Conservation (phyloP, 768 basidiomycete genomes). For the Suillus bovinus region DNA sequence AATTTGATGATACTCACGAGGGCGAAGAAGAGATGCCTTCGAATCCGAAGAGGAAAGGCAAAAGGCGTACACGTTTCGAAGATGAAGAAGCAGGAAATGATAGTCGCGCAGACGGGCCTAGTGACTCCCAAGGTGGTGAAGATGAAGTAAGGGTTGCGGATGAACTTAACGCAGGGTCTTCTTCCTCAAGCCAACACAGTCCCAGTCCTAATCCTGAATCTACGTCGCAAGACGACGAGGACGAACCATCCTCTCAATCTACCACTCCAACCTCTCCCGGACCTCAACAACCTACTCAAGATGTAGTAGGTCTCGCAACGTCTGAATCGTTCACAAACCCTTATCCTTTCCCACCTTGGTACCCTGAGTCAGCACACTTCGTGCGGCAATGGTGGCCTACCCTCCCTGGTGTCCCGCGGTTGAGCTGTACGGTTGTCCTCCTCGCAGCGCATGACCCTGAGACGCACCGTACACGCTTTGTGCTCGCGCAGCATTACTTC, state of each 20-base stretch:
- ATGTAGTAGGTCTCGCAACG: background rate
- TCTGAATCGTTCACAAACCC: constrained; percentile 46
- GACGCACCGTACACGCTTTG: constrained; percentile 60
- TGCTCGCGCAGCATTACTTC: constrained; percentile 77
- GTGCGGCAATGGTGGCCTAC: constrained; percentile 84
- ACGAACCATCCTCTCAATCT: background rate
- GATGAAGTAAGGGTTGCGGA: constrained; percentile 17
- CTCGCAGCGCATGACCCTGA: constrained; percentile 62
- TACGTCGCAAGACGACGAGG: background rate
- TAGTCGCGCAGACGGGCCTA: background rate
- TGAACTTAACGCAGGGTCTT: constrained; percentile 10
- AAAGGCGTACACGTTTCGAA: background rate
- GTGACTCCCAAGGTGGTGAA: background rate
- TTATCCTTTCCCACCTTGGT: constrained; percentile 68
- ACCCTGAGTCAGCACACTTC: constrained; percentile 73
- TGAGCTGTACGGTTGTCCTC: constrained; percentile 73
- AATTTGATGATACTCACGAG: background rate
- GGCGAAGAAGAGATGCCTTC: background rate
- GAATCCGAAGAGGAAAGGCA: background rate
- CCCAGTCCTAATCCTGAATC: background rate
- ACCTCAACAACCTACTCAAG: constrained; percentile 13
- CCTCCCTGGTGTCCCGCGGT: constrained; percentile 57
- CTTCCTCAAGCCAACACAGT: constrained; percentile 4
- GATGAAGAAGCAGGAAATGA: constrained; percentile 3
- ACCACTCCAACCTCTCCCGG: constrained; percentile 10